Evolutionary conservation across 1,139 yeast genomes (phyloP), one percentile per base, ranked within the genome.

Genomic region (Protomyces inouyei): DNA sequence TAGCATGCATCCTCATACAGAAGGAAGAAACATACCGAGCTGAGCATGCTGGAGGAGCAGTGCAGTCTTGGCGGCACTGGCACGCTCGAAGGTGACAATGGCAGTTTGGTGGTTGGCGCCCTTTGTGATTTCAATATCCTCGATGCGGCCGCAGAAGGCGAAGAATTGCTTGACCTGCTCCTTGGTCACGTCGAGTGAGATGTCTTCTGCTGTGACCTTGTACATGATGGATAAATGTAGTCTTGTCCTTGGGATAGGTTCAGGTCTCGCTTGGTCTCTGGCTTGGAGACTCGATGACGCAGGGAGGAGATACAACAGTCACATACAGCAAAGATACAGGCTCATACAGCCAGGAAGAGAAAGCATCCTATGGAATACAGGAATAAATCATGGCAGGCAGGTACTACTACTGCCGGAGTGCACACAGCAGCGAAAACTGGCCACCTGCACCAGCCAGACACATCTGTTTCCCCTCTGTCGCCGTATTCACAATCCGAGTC

Each of bases 401-500:
- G 8, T 1, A 28, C 43, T 14, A 16, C 25, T 2, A 9, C 48
- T 43, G 23, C 23, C 61, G 46, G n/a, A 51, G 18, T 37, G 63
- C 59, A 46, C 65, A 60, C 12, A 56, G 32, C 32, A 65, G 28
- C 14, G 95, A 86, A 72, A 90, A 93, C 76, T 95, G 98, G 18
- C 98, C 98, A 67, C 99, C 98, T 55, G 95, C 95, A 28, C 95
- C 93, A 68, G 88, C 83, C 65, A 84, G 70, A 52, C 79, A 73
- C 72, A 93, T 89, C 68, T 86, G 83, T 66, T 88, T 86, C 65
- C 82, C 83, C 70, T 85, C 88, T 0, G 97, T 90, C 0, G 99
- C 98, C 6, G 98, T 93, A 75, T 93, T 93, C 69, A 85, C 85
- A 71, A 93, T 89, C 73, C 93, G 82, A 0, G 96, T 87, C 55